Base-by-base conservation (phyloP, 805 yeast genomes). In the Phaffomyces antillensis region DNA sequence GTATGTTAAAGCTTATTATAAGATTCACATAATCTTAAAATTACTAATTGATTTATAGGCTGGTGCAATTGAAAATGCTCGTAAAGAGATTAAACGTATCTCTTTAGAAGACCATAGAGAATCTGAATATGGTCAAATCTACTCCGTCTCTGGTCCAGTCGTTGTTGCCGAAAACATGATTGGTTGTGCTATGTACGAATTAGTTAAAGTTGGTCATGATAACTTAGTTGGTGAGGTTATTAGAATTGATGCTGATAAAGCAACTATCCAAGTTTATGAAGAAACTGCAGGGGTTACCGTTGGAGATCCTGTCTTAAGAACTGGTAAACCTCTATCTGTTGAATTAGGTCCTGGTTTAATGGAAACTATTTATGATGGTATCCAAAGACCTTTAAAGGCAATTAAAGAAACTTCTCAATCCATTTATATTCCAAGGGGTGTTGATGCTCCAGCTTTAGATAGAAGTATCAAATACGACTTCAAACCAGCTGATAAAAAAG, bases 171-270 rank as follows among this genome's bases (percentile, higher is more conserved):
- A 93, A 70, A 85, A 93, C 73, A 89, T 93, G 98, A 86, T 90
- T 70, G 99, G 99, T 52, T 88, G 97, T 79, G 97, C 98, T 59
- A 93, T 93, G 99, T 91, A 93, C 77, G 99, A 93, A 67, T 77
- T 93, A 68, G 99, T 91, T 61, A 89, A 83, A 67, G 99, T 93
- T 53, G 98, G 99, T 57, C 98, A 93, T 67, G 96, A 87, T 58
- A 87, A 78, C 66, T 78, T 93, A 64, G 98, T 93, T 40, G 99
- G 99, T 66, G 99, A 93, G 71, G 97, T 93, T 54, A 93, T 93
- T 67, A 83, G 99, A 75, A 91, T 93, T 55, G 93, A 82, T 62
- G 95, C 81, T 52, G 99, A 93, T 65, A 91, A 90, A 70, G 96
- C 97, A 48, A 93, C 99, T 40, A 88, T 93, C 60, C 99, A 93